phyloP scores from a whole-genome alignment of 352 stramenopile genomes.

The Pythium brachiatum region DNA sequence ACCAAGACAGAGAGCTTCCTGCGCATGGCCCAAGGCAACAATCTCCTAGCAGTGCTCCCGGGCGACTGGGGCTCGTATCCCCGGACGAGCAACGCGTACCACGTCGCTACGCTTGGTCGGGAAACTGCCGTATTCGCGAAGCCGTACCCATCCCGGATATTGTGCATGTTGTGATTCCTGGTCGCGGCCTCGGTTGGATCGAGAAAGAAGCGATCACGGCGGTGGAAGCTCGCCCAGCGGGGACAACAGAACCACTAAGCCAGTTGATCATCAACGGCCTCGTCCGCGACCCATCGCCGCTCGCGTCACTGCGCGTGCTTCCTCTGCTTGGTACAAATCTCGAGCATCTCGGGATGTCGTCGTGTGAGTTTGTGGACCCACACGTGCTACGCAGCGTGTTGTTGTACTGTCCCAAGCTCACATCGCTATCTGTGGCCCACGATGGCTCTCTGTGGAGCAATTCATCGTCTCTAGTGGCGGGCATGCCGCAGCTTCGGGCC shows the following conservation, averaged over 20 bases:
- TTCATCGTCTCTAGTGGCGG: not conserved
- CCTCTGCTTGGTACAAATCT: not conserved
- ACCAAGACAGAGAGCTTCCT: slow-evolving; percentile 17
- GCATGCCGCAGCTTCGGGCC: not conserved
- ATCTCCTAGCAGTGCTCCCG: not conserved
- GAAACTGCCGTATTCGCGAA: not conserved
- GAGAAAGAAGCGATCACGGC: not conserved
- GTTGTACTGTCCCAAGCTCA: not conserved
- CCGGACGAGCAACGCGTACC: not conserved
- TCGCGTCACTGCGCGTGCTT: not conserved
- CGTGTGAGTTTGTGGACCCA: not conserved
- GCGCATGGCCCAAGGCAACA: not conserved
- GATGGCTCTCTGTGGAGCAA: not conserved
- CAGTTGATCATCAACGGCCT: not conserved
- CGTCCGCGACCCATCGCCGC: not conserved
- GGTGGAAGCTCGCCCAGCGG: not conserved
- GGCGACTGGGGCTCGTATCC: not conserved
- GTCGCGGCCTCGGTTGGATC: not conserved
- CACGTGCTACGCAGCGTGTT: not conserved
- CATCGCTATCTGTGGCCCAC: not conserved
- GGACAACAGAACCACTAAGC: not conserved
- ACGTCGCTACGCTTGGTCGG: not conserved
- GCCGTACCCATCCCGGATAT: not conserved
- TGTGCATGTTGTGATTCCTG: not conserved
- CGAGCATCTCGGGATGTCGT: not conserved